Evolutionary conservation across 2,329 filamentous ascomycete species (phyloP), one percentile per base, ranked within the genome.

Genomic region (Paramyrothecium sp.): DNA sequence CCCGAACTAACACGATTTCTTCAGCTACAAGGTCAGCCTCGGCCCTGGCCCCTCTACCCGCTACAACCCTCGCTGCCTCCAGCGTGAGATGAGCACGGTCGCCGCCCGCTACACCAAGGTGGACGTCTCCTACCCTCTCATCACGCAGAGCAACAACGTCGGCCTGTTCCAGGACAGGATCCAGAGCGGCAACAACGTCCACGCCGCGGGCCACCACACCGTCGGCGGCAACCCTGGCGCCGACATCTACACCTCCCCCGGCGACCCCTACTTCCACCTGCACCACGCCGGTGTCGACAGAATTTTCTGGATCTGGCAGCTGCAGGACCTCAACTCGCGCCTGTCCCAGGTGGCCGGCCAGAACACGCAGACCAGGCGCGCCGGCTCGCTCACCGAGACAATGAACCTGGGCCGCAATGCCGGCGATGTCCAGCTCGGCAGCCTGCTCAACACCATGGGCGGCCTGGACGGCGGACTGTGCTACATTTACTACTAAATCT

Each of bases 121-220:
- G 16, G 51, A 53, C 10, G 19, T 53, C 30, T 38, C 30, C 16
- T 53, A 53, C 51, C 51, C 51, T 38, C 30, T 53, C 13, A 53
- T 53, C 51, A 53, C 51, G 7, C 51, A 53, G 51, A 51, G 53
- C 55, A 38, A 55, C 38, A 21, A 8, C 46, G 51, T 58, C 19
- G 47, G 51, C 33, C 13, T 19, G 13, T 63, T 64, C 56, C 63
- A 60, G 16, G 68, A 67, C 38, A 64, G 61, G 38, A 65, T 72
- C 34, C 76, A 74, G n/a, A 69, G 71, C 3, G 60, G 66, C 41
- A 63, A 63, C 26, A 73, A 73, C 21, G 69, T 78, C 5, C 76
- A 77, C 63, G 67, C 65, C 3, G 75, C 66, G 20, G 75, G 77
- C 1, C 77, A 79, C 62, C 78, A 71, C 60, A 71, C 70, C 17